These are phyloP conservation scores for Cylindrotheca closterium DNA, from an alignment of 108 stramenopile genomes.

Conservation along the genomic window DNA sequence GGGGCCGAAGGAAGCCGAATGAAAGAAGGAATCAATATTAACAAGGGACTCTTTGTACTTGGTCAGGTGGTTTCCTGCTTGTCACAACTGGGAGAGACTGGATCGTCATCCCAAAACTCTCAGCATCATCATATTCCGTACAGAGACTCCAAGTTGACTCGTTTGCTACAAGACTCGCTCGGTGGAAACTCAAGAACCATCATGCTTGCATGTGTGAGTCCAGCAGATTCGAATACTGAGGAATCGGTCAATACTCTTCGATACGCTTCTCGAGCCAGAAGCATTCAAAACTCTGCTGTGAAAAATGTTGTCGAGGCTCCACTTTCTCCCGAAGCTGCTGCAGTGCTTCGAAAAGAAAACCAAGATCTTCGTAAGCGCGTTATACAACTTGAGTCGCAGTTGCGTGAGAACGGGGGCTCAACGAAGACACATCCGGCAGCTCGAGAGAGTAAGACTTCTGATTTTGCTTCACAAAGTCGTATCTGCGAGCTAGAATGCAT, in stretches of 20 bases:
- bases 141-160: slow-evolving; percentile 77
- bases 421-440: background rate
- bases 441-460: background rate
- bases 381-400: slow-evolving; percentile 35
- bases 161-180: slow-evolving; percentile 76
- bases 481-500: slow-evolving; percentile 1
- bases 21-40: slow-evolving; percentile 91
- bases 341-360: slow-evolving; percentile 53
- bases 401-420: slow-evolving; percentile 3
- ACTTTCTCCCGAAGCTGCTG: slow-evolving; percentile 42
- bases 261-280: slow-evolving; percentile 86
- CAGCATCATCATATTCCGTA: slow-evolving; percentile 61
- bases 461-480: background rate
- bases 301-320: slow-evolving; percentile 59
- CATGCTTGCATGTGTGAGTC: slow-evolving; percentile 81
- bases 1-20: slow-evolving; percentile 64
- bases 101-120: background rate
- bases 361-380: slow-evolving; percentile 48
- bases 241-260: slow-evolving; percentile 91
- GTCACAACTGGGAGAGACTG: slow-evolving; percentile 11
- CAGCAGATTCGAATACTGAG: slow-evolving; percentile 68
- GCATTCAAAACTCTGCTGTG: slow-evolving; percentile 74
- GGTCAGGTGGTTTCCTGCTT: slow-evolving; percentile 64
- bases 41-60: slow-evolving; percentile 78
- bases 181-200: slow-evolving; percentile 77